Base-by-base conservation (phyloP, 1,284 basidiomycete species). In the Apiotrichum laibachii region DNA sequence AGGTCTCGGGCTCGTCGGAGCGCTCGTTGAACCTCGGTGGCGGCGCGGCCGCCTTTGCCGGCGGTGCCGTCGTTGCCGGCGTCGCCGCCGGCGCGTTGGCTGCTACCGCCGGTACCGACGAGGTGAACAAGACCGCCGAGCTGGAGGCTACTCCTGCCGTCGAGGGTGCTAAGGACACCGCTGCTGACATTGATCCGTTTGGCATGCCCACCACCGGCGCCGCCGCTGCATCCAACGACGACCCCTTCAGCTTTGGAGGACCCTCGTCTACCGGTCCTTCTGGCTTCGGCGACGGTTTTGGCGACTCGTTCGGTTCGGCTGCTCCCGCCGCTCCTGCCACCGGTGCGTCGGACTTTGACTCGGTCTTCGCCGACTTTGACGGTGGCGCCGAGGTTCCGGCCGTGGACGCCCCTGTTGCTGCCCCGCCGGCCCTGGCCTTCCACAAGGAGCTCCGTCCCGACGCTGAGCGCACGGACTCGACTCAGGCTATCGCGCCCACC, bases 341-440 rank as follows among this genome's bases (percentile, higher is more conserved):
- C 10, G 50, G 56, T 18, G 78, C 81, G n/a, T 84, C 68, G 3
- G 66, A 70, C 56, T 67, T 73, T 47, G 68, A 69, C 51, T 54
- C 67, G 12, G 67, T 71, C 1, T 73, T 83, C 46, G 85, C 81
- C 60, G 87, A 86, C 50, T 89, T 92, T 65, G 88, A 91, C 42
- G 22, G 22, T 5, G 48, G 50, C 5, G 5, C 26, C 12, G 18
- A 52, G 10, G 40, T n/a, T 8, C 47, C 47, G 6, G 10, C 9
- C n/a, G 31, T 13, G 33, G 15, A n/a, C 12, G 15, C 34, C 16
- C 18, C 15, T 16, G 16, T 19, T 9, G 15, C 40, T 12, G n/a
- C 43, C 43, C 15, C 8, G 13, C 43, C 43, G 5, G 9, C 6
- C 33, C 6, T 12, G 39, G 49, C 21, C 1, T 37, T 39, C 37